Evolutionary conservation across 352 stramenopile genomes (phyloP).

Genomic region (Phytophthora pinifolia): DNA sequence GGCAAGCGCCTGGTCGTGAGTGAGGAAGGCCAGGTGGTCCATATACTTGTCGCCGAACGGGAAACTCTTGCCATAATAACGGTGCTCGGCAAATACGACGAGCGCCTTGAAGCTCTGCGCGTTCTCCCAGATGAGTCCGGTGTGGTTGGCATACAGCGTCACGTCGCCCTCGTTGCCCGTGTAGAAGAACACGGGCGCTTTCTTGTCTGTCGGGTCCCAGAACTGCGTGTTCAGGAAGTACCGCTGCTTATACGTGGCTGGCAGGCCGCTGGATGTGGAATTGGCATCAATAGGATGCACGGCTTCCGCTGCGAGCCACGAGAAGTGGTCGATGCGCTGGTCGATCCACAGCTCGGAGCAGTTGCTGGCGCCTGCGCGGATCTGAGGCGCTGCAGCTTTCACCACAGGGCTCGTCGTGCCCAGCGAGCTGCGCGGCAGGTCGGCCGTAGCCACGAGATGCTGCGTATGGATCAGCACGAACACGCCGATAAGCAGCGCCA

Average conservation of each 20-base stretch:
- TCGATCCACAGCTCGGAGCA: slow-evolving; percentile 87
- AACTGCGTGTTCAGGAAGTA: slow-evolving; percentile 90
- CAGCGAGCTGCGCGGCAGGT: slow-evolving; percentile 43
- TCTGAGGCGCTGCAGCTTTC: neutral
- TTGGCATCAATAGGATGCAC: slow-evolving; percentile 10
- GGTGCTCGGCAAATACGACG: slow-evolving; percentile 95
- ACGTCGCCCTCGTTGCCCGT: slow-evolving; percentile 95
- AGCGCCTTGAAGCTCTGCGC: slow-evolving; percentile 86
- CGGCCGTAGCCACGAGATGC: slow-evolving; percentile 46
- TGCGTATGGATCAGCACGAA: slow-evolving; percentile 75
- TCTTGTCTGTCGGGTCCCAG: slow-evolving; percentile 65
- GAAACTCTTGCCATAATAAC: slow-evolving; percentile 93
- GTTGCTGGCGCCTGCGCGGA: slow-evolving; percentile 59
- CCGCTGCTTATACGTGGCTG: slow-evolving; percentile 82
- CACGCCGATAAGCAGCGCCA: slow-evolving; percentile 56
- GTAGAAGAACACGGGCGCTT: slow-evolving; percentile 92
- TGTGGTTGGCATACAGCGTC: slow-evolving; percentile 93
- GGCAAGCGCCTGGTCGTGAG: slow-evolving; percentile 91
- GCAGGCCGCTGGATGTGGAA: slow-evolving; percentile 18
- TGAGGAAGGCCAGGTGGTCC: slow-evolving; percentile 81
- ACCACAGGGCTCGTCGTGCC: slow-evolving; percentile 15
- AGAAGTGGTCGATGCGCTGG: slow-evolving; percentile 91
- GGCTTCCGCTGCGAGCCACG: slow-evolving; percentile 44
- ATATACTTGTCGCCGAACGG: slow-evolving; percentile 75
- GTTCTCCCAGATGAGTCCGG: slow-evolving; percentile 95